Evolutionary conservation across 805 yeast species (phyloP).

Genomic region (Lachancea kluyveri): DNA sequence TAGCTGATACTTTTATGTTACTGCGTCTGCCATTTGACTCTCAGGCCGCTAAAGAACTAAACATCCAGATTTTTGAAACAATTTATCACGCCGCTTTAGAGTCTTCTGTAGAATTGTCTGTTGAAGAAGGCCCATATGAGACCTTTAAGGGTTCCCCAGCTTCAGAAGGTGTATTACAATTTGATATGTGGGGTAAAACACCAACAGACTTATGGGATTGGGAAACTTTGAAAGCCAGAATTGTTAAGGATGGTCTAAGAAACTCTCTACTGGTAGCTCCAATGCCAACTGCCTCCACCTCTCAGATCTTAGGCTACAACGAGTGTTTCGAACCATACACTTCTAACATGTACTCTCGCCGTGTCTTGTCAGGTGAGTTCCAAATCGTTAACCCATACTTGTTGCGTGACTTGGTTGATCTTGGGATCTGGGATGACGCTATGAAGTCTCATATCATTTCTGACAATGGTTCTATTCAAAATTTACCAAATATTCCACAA

Average conservation of each 20-base stretch:
- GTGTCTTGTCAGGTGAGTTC: conserved; percentile 88
- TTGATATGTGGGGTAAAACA: conserved; percentile 76
- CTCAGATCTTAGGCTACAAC: conserved; percentile 86
- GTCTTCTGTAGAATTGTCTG: conserved; percentile 78
- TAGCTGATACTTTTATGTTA: conserved; percentile 81
- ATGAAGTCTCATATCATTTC: conserved; percentile 70
- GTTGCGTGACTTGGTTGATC: conserved; percentile 67
- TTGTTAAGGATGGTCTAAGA: conserved; percentile 62
- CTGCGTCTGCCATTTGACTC: conserved; percentile 85
- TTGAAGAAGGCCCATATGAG: conserved; percentile 60
- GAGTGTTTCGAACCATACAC: conserved; percentile 96
- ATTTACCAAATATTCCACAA: conserved; percentile 62
- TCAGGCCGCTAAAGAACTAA: conserved; percentile 64
- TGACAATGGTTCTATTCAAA: conserved; percentile 79
- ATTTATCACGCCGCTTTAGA: conserved; percentile 92
- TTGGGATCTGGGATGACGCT: conserved; percentile 75
- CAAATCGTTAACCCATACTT: conserved; percentile 85
- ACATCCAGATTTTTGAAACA: conserved; percentile 87
- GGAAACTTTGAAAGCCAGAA: conserved; percentile 55
- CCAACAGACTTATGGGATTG: conserved; percentile 86
- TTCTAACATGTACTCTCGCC: conserved; percentile 80
- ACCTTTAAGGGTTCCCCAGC: conserved; percentile 84
- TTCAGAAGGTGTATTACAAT: conserved; percentile 78
- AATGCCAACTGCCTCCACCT: conserved; percentile 98
- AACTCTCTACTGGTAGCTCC: conserved; percentile 87